A percentile compares a stretch with the other conserved stretches of the same genome.
Conservation (phyloP, 805 yeast species). For the Candida hispaniensis region DNA sequence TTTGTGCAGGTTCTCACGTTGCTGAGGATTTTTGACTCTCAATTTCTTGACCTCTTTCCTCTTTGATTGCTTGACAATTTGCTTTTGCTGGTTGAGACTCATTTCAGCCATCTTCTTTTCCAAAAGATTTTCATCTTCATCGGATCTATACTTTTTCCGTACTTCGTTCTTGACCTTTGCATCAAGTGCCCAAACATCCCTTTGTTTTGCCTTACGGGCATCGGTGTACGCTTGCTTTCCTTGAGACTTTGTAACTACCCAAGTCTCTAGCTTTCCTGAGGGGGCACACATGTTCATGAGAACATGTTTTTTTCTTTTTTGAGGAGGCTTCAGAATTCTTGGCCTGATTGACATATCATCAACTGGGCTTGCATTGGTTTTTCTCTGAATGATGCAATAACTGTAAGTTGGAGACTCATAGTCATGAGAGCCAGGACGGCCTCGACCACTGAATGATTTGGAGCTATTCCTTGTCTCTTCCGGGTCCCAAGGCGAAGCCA, state of each 20-base stretch:
- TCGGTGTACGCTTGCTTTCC: slow-evolving; percentile 74
- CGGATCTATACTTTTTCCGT: slow-evolving; percentile 5
- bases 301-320: slow-evolving; percentile 74
- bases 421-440: slow-evolving; percentile 62
- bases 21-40: too few species aligned
- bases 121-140: slow-evolving; percentile 2
- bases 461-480: slow-evolving; percentile 42
- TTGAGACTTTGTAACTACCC: slow-evolving; percentile 75
- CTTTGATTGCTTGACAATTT: too few species aligned
- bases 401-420: slow-evolving; percentile 63
- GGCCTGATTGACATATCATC: slow-evolving; percentile 35
- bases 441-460: slow-evolving; percentile 56
- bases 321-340: slow-evolving; percentile 53
- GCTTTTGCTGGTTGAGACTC: too few species aligned
- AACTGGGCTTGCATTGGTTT: slow-evolving; percentile 25
- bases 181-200: slow-evolving; percentile 78
- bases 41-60: too few species aligned
- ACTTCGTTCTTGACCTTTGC: slow-evolving; percentile 33
- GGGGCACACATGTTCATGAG: slow-evolving; percentile 68
- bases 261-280: slow-evolving; percentile 68
- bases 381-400: slow-evolving; percentile 62
- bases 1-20: too few species aligned
- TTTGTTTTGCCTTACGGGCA: slow-evolving; percentile 73
- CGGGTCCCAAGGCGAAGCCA: slow-evolving; percentile 63
- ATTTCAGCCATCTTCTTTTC: too few species aligned